A percentile compares a stretch with the other conserved stretches of the same genome.
Evolutionary conservation across 2,329 filamentous ascomycete genomes (phyloP).

Genomic region (Talaromyces islandicus): DNA sequence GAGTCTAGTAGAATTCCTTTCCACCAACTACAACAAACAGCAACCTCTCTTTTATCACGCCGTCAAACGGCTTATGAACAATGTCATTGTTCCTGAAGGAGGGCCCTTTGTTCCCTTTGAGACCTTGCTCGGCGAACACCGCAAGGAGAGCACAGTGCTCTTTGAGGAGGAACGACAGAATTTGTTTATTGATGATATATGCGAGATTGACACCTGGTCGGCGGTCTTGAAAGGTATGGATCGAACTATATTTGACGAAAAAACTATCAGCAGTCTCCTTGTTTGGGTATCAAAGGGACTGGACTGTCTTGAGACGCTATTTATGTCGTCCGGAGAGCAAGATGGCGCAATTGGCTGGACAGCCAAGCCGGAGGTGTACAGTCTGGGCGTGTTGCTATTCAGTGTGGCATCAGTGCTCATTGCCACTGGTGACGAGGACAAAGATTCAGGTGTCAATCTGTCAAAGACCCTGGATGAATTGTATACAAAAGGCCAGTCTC

Average conservation of each 20-base stretch:
- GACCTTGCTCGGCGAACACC: slow-evolving; percentile 24
- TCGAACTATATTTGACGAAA: slow-evolving; percentile 17
- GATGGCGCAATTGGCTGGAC: slow-evolving; percentile 71
- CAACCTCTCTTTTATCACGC: slow-evolving; percentile 27
- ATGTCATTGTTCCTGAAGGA: slow-evolving; percentile 19
- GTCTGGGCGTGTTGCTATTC: slow-evolving; percentile 34
- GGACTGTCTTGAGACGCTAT: slow-evolving; percentile 14
- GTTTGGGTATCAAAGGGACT: slow-evolving; percentile 31
- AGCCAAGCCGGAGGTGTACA: slow-evolving; percentile 61
- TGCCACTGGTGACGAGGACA: slow-evolving; percentile 14
- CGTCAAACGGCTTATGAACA: slow-evolving; percentile 33
- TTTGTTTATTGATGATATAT: slow-evolving; percentile 77
- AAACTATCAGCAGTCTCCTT: slow-evolving; percentile 16
- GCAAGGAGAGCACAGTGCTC: slow-evolving; percentile 45
- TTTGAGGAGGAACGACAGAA: slow-evolving; percentile 93
- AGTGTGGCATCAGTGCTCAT: slow-evolving; percentile 30
- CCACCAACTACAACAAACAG: slow-evolving; percentile 27
- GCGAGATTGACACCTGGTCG: slow-evolving; percentile 67
- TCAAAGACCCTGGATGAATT: slow-evolving; percentile 20
- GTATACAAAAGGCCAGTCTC: slow-evolving; percentile 16
- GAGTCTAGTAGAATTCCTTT: slow-evolving; percentile 31
- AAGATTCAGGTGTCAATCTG: not conserved
- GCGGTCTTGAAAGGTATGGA: slow-evolving; percentile 39
- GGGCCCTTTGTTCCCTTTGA: slow-evolving; percentile 18
- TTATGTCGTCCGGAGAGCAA: slow-evolving; percentile 24